Base-by-base conservation (phyloP, 139 green algal genomes). In the Yamagishiella unicocca region DNA sequence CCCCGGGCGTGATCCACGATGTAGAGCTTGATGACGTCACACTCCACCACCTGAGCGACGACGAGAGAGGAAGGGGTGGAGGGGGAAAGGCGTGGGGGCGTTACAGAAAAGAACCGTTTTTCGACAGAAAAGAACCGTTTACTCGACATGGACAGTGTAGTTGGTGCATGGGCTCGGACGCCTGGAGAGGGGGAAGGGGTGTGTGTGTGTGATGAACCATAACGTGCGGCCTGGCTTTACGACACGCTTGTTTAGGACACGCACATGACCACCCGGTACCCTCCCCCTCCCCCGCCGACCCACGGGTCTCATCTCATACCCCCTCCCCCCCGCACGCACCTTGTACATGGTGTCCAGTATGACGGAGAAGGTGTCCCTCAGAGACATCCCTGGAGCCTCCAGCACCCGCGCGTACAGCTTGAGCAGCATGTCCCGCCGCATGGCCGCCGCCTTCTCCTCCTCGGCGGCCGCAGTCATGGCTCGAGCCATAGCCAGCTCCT, bases 291-390 rank as follows among this genome's bases (percentile, higher is more conserved):
- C 58, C 22, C 19, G 14, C 14, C 58, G 9, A 27, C 19, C 58
- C 22, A 27, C 58, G n/a, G n/a, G n/a, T n/a, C 14, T 27, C 19
- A 17, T n/a, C 58, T 67, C 19, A 67, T 27, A 27, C 58, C 19
- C 58, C 22, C 58, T 24, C 58, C 22, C 22, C 58, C 67, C 37
- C 22, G 37, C 25, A 3, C 76, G 5, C 61, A 86, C 80, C 81
- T 76, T 78, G 81, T 87, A 87, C 81, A 87, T 42, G 31, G 66
- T 67, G 66, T 87, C 81, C n/a, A 87, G 45, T 22, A 87, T 79
- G 33, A 3, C 24, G 5, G 64, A 43, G 45, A 87, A 87, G 33
- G 66, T 87, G 81, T 87, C 81, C 0, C 81, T 68, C 81, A 87
- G 81, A 22, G 45, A 70, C 45, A 87, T 73, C 45, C 46, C 37